Evolutionary conservation across 2,329 filamentous ascomycete species (phyloP).

Genomic region (Stemphylium vesicarium): DNA sequence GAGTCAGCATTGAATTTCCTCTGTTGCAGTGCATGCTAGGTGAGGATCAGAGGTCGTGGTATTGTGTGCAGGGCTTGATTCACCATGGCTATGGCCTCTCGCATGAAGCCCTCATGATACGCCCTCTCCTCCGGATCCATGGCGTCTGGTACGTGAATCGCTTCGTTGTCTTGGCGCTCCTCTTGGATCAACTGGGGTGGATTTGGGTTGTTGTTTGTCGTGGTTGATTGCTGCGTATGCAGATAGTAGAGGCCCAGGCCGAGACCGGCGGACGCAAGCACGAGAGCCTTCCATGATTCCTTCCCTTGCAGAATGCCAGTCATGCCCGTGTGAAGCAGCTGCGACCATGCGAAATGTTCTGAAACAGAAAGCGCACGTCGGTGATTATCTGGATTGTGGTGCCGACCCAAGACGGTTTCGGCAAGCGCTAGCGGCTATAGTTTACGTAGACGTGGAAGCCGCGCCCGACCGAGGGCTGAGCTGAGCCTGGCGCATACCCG

Average conservation of each 20-base stretch:
- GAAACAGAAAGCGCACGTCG: conserved; percentile 30
- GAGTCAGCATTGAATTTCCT: conserved; percentile 25
- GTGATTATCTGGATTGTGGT: conserved; percentile 20
- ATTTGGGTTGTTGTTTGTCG: conserved; percentile 13
- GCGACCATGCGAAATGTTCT: conserved; percentile 23
- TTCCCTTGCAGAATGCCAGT: conserved; percentile 13
- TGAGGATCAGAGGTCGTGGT: conserved; percentile 3
- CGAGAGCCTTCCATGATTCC: conserved; percentile 30
- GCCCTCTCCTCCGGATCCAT: conserved; percentile 49
- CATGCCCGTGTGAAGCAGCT: conserved; percentile 24
- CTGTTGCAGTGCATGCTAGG: not conserved
- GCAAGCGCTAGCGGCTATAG: conserved; percentile 30
- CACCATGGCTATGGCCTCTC: conserved; percentile 86
- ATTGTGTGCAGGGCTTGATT: conserved; percentile 16
- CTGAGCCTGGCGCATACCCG: conserved; percentile 14
- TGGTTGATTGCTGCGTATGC: conserved; percentile 17
- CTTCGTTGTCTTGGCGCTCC: conserved; percentile 35
- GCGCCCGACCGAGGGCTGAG: conserved; percentile 29
- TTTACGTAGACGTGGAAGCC: conserved; percentile 46
- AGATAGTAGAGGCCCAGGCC: conserved; percentile 29
- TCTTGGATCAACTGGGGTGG: conserved; percentile 18
- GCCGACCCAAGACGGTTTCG: conserved; percentile 33
- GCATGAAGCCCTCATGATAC: conserved; percentile 73
- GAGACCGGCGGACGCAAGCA: conserved; percentile 27
- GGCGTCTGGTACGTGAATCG: conserved; percentile 32